phyloP scores from a whole-genome alignment of 805 yeast genomes.

The Myxozyma geophila region DNA sequence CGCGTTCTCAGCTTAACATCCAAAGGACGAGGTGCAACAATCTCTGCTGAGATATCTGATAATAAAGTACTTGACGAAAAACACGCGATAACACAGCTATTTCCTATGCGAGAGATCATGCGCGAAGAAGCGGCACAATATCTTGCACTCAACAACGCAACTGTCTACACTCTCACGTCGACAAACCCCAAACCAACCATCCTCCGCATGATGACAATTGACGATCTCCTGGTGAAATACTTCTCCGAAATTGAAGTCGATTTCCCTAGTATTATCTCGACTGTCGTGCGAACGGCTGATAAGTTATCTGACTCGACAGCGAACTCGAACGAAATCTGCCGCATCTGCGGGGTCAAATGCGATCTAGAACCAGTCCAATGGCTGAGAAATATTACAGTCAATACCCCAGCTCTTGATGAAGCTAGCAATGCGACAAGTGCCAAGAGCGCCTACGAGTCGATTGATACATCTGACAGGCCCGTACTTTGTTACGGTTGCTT shows the following conservation, averaged over 20 bases:
- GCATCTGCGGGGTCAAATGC: slow-evolving; percentile 60
- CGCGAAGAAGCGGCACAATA: slow-evolving; percentile 68
- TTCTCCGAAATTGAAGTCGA: slow-evolving; percentile 72
- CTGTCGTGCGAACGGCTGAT: slow-evolving; percentile 87
- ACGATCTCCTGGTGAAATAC: slow-evolving; percentile 75
- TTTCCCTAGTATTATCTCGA: slow-evolving; percentile 87
- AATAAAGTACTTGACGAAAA: neutral
- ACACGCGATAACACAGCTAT: slow-evolving; percentile 52
- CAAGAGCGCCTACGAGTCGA: neutral
- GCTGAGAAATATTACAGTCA: slow-evolving; percentile 71
- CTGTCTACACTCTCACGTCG: slow-evolving; percentile 43
- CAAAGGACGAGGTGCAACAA: slow-evolving; percentile 79
- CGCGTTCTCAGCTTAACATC: slow-evolving; percentile 78
- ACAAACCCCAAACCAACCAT: slow-evolving; percentile 47
- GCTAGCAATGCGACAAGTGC: slow-evolving; percentile 2
- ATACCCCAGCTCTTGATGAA: slow-evolving; percentile 49
- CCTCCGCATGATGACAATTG: slow-evolving; percentile 76
- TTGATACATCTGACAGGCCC: neutral
- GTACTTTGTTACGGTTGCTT: slow-evolving; percentile 32
- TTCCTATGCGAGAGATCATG: slow-evolving; percentile 79
- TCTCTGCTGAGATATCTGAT: slow-evolving; percentile 49
- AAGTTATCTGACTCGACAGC: slow-evolving; percentile 74
- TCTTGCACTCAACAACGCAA: slow-evolving; percentile 50
- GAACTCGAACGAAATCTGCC: slow-evolving; percentile 61
- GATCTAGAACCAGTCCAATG: slow-evolving; percentile 59